Evolutionary conservation across 352 stramenopile genomes (phyloP).

Genomic region (Phytophthora pluvialis): DNA sequence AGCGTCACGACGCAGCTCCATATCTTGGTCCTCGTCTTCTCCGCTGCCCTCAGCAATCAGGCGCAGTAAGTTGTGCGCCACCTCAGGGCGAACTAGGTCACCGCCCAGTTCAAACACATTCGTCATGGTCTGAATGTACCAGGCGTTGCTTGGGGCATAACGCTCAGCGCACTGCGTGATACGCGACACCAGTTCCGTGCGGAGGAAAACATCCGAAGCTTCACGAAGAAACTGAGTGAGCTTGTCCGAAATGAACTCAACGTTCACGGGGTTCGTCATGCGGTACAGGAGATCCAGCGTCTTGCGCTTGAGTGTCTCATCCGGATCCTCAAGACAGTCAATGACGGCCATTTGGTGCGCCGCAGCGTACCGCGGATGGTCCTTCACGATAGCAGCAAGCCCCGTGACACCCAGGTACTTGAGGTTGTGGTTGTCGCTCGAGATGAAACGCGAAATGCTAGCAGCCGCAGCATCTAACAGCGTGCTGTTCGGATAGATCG

Average conservation of each 20-base stretch:
- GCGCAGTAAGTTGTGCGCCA: constrained; percentile 98
- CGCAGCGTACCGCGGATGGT: constrained; percentile 95
- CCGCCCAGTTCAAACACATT: constrained; percentile 96
- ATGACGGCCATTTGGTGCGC: constrained; percentile 99
- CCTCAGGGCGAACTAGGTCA: constrained; percentile 97
- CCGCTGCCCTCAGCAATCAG: constrained; percentile 98
- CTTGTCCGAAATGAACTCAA: constrained; percentile 99
- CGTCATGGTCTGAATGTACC: constrained; percentile 99
- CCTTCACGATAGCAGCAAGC: constrained; percentile 98
- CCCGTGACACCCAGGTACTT: constrained; percentile 99
- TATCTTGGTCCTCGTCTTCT: constrained; percentile 96
- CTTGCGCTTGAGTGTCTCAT: constrained; percentile 99
- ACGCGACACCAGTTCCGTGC: constrained; percentile 96
- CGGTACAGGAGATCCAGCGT: constrained; percentile 96
- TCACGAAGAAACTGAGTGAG: constrained; percentile 96
- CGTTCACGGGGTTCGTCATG: constrained; percentile 99
- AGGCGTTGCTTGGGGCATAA: constrained; percentile 97
- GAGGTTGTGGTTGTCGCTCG: constrained; percentile 96
- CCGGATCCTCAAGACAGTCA: constrained; percentile 99
- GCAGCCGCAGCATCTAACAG: constrained; percentile 95
- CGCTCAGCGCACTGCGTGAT: constrained; percentile 98
- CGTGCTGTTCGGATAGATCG: constrained; percentile 99
- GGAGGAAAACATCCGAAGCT: constrained; percentile 97
- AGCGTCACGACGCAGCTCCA: constrained; percentile 95
- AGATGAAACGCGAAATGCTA: constrained; percentile 96